Conservation (phyloP, 441 rosid species). For the Euphorbia celastroides region DNA sequence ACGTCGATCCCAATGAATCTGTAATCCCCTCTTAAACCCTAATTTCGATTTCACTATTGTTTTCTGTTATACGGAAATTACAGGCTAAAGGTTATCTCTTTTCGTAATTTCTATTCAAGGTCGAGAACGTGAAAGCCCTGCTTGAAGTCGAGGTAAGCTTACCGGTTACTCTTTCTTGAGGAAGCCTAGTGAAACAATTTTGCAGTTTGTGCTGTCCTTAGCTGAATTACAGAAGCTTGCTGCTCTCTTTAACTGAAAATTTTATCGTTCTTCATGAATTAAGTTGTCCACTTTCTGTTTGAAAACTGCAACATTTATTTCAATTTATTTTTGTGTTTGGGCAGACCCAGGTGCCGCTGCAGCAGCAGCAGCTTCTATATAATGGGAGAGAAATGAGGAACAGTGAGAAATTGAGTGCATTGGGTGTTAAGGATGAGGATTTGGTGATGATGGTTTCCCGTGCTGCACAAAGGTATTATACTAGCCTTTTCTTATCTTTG, state of each 20-base stretch:
- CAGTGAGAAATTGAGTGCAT: slow-evolving; percentile 65
- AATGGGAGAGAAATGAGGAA: slow-evolving; percentile 83
- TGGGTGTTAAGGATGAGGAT: slow-evolving; percentile 89
- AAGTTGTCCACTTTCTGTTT: not conserved
- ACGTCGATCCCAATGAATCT: slow-evolving; percentile 82
- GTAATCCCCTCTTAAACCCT: slow-evolving; percentile 39
- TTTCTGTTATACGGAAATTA: not conserved
- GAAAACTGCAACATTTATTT: not conserved
- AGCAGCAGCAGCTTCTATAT: slow-evolving; percentile 79
- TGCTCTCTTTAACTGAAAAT: not conserved
- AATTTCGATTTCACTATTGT: slow-evolving; percentile 1
- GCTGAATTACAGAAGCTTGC: not conserved
- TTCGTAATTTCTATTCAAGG: slow-evolving; percentile 34
- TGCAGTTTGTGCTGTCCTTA: not conserved
- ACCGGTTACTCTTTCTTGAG: not conserved
- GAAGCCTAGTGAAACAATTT: not conserved
- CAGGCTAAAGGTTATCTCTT: not conserved
- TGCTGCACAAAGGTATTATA: slow-evolving; percentile 27
- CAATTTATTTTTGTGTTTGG: slow-evolving; percentile 15
- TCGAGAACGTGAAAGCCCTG: slow-evolving; percentile 91
- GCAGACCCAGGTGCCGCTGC: slow-evolving; percentile 77
- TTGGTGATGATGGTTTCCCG: slow-evolving; percentile 81
- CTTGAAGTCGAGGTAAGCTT: slow-evolving; percentile 83
- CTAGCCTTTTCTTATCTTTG: not conserved
- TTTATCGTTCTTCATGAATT: not conserved